Percentiles rank a stretch among this genome's conserved stretches.
These are phyloP conservation scores for Fusarium tuaranense DNA, from an alignment of 2,329 filamentous ascomycete species.

Conservation along the genomic window DNA sequence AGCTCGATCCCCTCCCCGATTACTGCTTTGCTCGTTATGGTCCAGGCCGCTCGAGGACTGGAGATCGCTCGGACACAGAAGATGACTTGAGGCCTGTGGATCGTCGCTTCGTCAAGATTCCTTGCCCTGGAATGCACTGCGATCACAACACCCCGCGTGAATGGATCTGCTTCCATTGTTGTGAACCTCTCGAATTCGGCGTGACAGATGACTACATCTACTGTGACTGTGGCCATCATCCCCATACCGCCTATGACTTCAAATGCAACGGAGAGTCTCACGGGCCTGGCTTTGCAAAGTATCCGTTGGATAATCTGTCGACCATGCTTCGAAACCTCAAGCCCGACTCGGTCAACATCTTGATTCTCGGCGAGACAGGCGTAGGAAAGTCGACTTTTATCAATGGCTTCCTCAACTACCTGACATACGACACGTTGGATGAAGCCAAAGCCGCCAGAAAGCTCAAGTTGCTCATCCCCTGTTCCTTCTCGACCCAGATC, in stretches of 20 bases:
- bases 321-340: background rate
- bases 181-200: background rate
- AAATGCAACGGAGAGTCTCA: background rate
- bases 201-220: background rate
- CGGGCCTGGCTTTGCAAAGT: background rate
- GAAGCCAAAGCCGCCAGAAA: background rate
- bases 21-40: background rate
- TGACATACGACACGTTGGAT: constrained; percentile 52
- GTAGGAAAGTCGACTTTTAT: constrained; percentile 63
- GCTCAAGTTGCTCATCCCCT: background rate
- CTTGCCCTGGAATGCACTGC: background rate
- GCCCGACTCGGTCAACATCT: background rate
- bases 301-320: background rate
- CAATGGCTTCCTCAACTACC: constrained; percentile 61
- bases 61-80: rapidly evolving
- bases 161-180: background rate
- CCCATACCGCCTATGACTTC: background rate
- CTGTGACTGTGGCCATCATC: background rate
- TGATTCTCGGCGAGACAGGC: constrained; percentile 61
- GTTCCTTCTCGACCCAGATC: background rate
- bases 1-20: too few relatives aligned
- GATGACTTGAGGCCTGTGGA: background rate
- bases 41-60: rapidly evolving
- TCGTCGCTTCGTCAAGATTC: background rate
- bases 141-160: background rate